These are phyloP conservation scores for Penicillium sp. DNA, from an alignment of 2,329 filamentous ascomycete species.

Conservation along the genomic window DNA sequence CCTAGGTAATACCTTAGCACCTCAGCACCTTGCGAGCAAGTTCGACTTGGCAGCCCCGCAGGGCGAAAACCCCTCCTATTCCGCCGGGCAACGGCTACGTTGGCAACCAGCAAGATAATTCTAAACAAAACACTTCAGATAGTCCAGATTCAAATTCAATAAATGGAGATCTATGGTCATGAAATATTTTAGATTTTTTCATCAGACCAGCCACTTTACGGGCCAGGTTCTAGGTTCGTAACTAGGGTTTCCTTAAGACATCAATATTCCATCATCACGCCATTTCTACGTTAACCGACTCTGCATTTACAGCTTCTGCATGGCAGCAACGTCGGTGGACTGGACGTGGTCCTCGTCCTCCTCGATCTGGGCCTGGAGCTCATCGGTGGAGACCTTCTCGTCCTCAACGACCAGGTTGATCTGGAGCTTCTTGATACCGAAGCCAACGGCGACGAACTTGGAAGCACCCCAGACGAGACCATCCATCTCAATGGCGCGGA, in stretches of 20 bases:
- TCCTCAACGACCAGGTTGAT: constrained; percentile 98
- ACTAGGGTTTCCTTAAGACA: constrained; percentile 41
- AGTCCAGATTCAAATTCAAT: no score
- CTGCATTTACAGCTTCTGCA: constrained; percentile 82
- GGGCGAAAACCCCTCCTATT: no score
- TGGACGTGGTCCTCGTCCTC: constrained; percentile 94
- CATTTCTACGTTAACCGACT: constrained; percentile 38
- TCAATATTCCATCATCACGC: constrained; percentile 43
- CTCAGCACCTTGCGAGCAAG: no score
- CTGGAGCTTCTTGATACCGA: constrained; percentile 99
- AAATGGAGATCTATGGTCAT: constrained; percentile 20
- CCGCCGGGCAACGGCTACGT: no score
- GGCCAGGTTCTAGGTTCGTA: constrained; percentile 41
- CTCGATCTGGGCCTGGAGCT: constrained; percentile 84
- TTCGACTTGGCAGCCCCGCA: no score
- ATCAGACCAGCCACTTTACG: constrained; percentile 32
- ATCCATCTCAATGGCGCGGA: constrained; percentile 84
- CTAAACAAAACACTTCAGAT: no score
- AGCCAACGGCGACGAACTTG: constrained; percentile 87
- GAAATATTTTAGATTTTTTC: constrained; percentile 36
- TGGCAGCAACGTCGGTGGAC: constrained; percentile 85
- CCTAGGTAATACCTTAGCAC: no score
- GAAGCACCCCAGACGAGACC: constrained; percentile 95
- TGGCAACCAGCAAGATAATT: no score
- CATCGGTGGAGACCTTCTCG: constrained; percentile 86